Evolutionary conservation across 2,329 filamentous ascomycete species (phyloP), one percentile per base, ranked within the genome.

Genomic region (Pezicula radicicola): DNA sequence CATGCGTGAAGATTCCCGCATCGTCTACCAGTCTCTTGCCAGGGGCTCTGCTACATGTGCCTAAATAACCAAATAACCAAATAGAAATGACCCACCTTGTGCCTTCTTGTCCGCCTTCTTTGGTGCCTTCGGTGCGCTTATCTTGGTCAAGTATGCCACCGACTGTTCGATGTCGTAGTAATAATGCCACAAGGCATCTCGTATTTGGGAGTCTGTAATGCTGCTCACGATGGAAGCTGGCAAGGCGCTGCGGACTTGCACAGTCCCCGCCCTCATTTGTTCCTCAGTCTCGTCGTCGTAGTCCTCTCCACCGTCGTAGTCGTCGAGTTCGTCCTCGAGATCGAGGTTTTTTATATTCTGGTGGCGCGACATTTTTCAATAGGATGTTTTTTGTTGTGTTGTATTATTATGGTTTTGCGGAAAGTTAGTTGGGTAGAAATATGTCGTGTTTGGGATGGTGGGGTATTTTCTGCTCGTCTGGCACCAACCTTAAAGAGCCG

Each of bases 131-230:
- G 57, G 59, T 9, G 55, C 56, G 45, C 61, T 49, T 46, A 60
- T 85, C 77, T 85, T 88, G 56, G 84, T 81, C 52, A 99, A 71
- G 65, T 95, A 97, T 51, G 81, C 78, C 36, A 95, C 87, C 1
- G 90, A 84, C 70, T 96, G 96, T 52, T 85, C 87, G 28, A 96
- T 78, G 63, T 99, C 92, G 67, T 92, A 97, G 69, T 93, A 97
- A 70, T 97, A 97, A 70, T 99, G 84, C 91, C 91, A 97, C 15
- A 99, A 72, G 0, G 92, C 82, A 55, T 97, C 93, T 67, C 96
- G 84, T 56, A 97, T 93, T 65, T 96, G 87, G 36, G 76, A 74
- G 54, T 87, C 81, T 5, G 80, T 77, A n/a, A 80, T 73, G 65
- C 69, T 43, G n/a, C 55, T 59, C 25, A 64, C 51, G 69, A 72